phyloP scores from a whole-genome alignment of 2,329 filamentous ascomycete genomes.

The Nannizziopsis arthrosporioides region DNA sequence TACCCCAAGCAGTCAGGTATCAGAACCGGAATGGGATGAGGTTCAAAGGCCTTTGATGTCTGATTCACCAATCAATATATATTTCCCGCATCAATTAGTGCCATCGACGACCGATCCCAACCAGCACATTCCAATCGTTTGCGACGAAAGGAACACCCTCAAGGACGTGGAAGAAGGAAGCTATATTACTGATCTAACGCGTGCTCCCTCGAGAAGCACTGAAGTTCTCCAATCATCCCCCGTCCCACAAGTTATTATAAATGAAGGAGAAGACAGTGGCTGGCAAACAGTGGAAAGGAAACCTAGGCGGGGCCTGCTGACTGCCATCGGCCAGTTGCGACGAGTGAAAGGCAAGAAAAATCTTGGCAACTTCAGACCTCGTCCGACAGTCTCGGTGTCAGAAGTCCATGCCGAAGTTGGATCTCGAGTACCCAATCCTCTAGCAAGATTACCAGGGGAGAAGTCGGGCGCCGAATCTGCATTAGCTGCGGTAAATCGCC shows the following conservation, averaged over 20 bases:
- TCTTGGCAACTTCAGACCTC: slow-evolving; percentile 20
- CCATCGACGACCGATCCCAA: background rate
- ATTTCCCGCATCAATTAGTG: slow-evolving; percentile 8
- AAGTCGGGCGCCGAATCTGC: slow-evolving; percentile 30
- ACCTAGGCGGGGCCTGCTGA: slow-evolving; percentile 5
- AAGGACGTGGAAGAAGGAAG: slow-evolving; percentile 12
- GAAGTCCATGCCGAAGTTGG: slow-evolving; percentile 24
- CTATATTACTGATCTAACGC: slow-evolving; percentile 13
- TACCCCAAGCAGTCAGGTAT: slow-evolving; percentile 22
- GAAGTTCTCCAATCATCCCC: slow-evolving; percentile 12
- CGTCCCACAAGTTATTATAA: slow-evolving; percentile 17
- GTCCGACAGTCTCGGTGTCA: slow-evolving; percentile 20
- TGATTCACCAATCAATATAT: slow-evolving; percentile 15
- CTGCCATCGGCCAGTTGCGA: slow-evolving; percentile 2
- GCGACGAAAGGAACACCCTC: slow-evolving; percentile 11
- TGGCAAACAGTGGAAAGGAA: slow-evolving; percentile 9
- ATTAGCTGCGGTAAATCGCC: slow-evolving; percentile 29
- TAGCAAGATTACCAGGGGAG: slow-evolving; percentile 17
- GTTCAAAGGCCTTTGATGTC: slow-evolving; percentile 12
- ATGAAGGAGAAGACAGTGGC: slow-evolving; percentile 17
- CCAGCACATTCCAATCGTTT: slow-evolving; percentile 8
- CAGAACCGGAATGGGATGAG: slow-evolving; percentile 17
- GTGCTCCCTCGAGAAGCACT: slow-evolving; percentile 16
- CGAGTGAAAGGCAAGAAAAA: slow-evolving; percentile 14
- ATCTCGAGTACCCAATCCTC: slow-evolving; percentile 17